Evolutionary conservation across 768 basidiomycete species (phyloP), one percentile per base, ranked within the genome.

Genomic region (Psilocybe tampanensis): DNA sequence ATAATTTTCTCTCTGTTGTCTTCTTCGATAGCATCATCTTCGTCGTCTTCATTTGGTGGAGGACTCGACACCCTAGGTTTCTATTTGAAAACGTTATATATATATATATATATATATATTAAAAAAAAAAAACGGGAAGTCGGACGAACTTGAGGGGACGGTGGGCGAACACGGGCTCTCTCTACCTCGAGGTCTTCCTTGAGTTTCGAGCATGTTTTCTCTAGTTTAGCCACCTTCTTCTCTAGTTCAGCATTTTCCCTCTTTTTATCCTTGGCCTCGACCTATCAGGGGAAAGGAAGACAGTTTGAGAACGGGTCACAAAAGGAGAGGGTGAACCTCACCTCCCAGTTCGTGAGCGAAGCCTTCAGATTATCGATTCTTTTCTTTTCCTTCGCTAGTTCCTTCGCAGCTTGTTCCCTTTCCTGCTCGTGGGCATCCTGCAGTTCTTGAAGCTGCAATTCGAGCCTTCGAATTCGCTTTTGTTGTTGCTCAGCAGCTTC

Each of bases 391-490:
- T 39, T 39, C 12, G 13, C 36, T 13, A 39, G 36, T 3, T 39
- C 36, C 36, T 39, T 39, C 36, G 12, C 36, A 6, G n/a, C 12
- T 13, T n/a, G 12, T n/a, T 13, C 17, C 47, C 18, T 12, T 33
- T 42, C 19, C 9, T 51, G 34, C 19, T 19, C 6, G 13, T 15
- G 12, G 13, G 71, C 67, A 33, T 68, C 66, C 61, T 79, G 76
- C 8, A 86, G 68, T 36, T 82, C 79, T 53, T 75, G 73, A 15
- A 85, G 72, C 54, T 82, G 72, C 2, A 80, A 70, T 55, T 91
- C 86, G 11, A 90, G 74, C 29, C 85, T 80, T 9, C 79, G 72
- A 9, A 81, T 80, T 54, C 76, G 73, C 65, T 84, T 86, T 41
- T 84, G 78, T 50, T 80, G 70, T 6, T 72, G 68, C 51, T 86